phyloP scores from a whole-genome alignment of 345 rosid genomes.

The Nephelium lappaceum region DNA sequence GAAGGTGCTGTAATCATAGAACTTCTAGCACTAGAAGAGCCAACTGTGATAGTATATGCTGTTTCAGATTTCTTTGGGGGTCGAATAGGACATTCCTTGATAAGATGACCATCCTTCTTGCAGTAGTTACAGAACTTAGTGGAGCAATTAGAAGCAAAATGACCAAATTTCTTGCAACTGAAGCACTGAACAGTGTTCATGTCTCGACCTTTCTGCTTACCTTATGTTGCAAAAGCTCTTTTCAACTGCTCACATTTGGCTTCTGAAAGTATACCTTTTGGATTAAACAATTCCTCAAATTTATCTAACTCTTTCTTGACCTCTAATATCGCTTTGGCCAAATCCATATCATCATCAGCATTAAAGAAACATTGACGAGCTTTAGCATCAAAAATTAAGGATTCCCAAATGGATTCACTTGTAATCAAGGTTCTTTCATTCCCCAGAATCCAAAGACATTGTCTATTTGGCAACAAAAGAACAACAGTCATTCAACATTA shows the following conservation, averaged over 20 bases:
- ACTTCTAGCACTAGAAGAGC: too few species aligned
- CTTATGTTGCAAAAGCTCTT: too few species aligned
- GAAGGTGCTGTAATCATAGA: too few species aligned
- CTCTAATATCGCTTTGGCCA: conserved; percentile 34
- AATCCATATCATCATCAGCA: conserved; percentile 40
- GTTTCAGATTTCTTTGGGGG: too few species aligned
- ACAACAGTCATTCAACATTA: background rate
- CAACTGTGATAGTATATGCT: too few species aligned
- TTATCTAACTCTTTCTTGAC: conserved; percentile 41
- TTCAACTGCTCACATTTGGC: conserved; percentile 18
- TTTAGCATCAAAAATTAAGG: conserved; percentile 41
- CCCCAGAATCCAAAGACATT: background rate
- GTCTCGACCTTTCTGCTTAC: too few species aligned
- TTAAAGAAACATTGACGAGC: background rate
- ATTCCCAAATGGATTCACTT: conserved; percentile 31
- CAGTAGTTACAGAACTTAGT: too few species aligned
- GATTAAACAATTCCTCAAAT: conserved; percentile 37
- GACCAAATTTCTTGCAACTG: too few species aligned
- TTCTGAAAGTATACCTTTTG: conserved; percentile 36
- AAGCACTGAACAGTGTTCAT: too few species aligned
- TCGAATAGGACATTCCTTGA: too few species aligned
- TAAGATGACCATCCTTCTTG: too few species aligned
- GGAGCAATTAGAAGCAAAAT: too few species aligned
- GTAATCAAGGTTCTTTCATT: background rate
- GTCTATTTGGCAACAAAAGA: background rate